phyloP scores from a whole-genome alignment of 1,284 basidiomycete genomes.

The Gomphus sp. region DNA sequence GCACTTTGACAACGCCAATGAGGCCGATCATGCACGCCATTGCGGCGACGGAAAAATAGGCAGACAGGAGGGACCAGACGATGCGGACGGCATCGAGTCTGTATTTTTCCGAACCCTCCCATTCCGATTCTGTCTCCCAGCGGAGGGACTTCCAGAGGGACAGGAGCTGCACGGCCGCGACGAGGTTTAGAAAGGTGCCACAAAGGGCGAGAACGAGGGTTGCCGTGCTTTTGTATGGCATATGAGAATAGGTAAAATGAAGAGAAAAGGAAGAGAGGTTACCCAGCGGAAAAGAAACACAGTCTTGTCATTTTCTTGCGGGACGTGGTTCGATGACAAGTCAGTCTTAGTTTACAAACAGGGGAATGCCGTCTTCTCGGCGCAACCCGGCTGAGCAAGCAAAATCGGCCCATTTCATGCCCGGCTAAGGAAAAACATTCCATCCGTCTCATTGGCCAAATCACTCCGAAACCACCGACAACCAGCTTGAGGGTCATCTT shows the following conservation, averaged over 20 bases:
- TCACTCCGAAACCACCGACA: too few species aligned
- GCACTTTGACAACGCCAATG: constrained; percentile 57
- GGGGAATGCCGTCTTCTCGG: too few species aligned
- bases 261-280: not conserved
- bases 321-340: not conserved
- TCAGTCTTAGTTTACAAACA: too few species aligned
- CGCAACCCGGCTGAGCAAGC: too few species aligned
- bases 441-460: too few species aligned
- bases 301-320: not conserved
- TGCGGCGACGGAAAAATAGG: constrained; percentile 56
- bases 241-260: not conserved
- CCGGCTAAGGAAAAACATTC: too few species aligned
- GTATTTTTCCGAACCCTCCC: constrained; percentile 54
- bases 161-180: constrained; percentile 46
- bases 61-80: constrained; percentile 53
- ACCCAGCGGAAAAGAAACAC: not conserved
- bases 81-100: constrained; percentile 51
- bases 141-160: constrained; percentile 50
- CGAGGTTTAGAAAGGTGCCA: constrained; percentile 45
- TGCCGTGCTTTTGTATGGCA: constrained; percentile 32
- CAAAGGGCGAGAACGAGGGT: constrained; percentile 46
- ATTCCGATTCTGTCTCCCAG: constrained; percentile 63
- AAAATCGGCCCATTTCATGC: too few species aligned
- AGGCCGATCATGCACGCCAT: constrained; percentile 54
- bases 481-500: too few species aligned